These are phyloP conservation scores for Calonectria fujianensis DNA, from an alignment of 2,329 filamentous ascomycete genomes.

Conservation along the genomic window DNA sequence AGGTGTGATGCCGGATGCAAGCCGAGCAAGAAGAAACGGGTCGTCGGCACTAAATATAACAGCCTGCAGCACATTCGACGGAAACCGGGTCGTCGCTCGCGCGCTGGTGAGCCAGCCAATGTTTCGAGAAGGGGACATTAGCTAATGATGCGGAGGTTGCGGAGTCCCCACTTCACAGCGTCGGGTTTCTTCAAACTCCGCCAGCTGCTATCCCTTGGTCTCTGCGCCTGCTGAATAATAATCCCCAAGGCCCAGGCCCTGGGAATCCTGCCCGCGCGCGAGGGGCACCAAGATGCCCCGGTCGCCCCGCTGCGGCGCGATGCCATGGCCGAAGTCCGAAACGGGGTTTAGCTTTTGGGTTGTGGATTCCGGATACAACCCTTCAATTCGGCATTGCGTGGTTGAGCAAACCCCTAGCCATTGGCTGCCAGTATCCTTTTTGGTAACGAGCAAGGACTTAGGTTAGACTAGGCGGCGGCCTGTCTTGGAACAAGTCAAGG, in stretches of 20 bases:
- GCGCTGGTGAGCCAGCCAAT: background rate
- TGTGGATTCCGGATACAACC: constrained; percentile 2
- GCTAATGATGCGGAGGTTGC: constrained; percentile 30
- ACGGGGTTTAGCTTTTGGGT: background rate
- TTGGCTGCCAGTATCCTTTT: background rate
- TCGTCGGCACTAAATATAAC: constrained; percentile 4
- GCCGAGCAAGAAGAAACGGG: constrained; percentile 11
- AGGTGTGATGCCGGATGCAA: too few relatives aligned
- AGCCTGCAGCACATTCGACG: background rate
- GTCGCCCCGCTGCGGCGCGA: constrained; percentile 31
- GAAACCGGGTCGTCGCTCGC: constrained; percentile 25
- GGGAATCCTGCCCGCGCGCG: constrained; percentile 12
- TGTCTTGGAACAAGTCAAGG: background rate
- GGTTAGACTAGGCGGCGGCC: background rate
- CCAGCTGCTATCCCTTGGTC: background rate
- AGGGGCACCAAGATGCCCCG: constrained; percentile 14
- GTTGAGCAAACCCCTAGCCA: background rate
- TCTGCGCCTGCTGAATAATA: constrained; percentile 32
- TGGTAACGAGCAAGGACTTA: background rate
- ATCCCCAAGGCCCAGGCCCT: background rate
- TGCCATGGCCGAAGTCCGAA: constrained; percentile 40
- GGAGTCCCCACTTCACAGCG: constrained; percentile 20
- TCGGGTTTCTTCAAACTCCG: constrained; percentile 33
- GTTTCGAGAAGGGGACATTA: constrained; percentile 15
- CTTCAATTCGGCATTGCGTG: background rate